Percentiles rank a stretch among this genome's conserved stretches.
phyloP scores from a whole-genome alignment of 2,329 filamentous ascomycete species.

The Simplicillium sp. region DNA sequence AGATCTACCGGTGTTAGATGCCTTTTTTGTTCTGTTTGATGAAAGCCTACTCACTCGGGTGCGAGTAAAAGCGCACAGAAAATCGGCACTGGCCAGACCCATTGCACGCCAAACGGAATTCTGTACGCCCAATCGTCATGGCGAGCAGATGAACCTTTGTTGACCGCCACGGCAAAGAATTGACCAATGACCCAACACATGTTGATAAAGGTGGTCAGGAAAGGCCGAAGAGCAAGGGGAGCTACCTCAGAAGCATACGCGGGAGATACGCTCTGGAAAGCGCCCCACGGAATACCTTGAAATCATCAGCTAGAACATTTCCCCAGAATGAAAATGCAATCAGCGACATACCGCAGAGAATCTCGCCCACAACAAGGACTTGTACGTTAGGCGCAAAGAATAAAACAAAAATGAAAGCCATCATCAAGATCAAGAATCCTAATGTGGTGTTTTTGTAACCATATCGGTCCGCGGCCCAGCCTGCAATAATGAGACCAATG shows the following conservation, averaged over 20 bases:
- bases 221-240: conserved; percentile 37
- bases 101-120: conserved; percentile 42
- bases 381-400: conserved; percentile 41
- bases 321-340: not conserved
- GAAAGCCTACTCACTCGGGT: conserved; percentile 27
- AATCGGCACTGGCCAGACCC: conserved; percentile 41
- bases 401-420: conserved; percentile 40
- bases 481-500: conserved; percentile 43
- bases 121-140: conserved; percentile 37
- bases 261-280: conserved; percentile 40
- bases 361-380: conserved; percentile 37
- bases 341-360: conserved; percentile 25
- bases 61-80: conserved; percentile 33
- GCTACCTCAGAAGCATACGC: conserved; percentile 45
- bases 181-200: conserved; percentile 50
- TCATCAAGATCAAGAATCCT: conserved; percentile 32
- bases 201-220: conserved; percentile 46
- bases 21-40: too few species aligned
- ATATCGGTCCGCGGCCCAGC: conserved; percentile 38
- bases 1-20: conserved; percentile 17
- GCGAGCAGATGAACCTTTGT: conserved; percentile 28
- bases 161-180: conserved; percentile 37
- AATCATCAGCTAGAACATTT: conserved; percentile 2
- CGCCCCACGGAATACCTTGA: conserved; percentile 40
- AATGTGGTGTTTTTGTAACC: conserved; percentile 43